phyloP scores from a whole-genome alignment of 2,329 filamentous ascomycete genomes.

The Scleromitrula shiraiana region DNA sequence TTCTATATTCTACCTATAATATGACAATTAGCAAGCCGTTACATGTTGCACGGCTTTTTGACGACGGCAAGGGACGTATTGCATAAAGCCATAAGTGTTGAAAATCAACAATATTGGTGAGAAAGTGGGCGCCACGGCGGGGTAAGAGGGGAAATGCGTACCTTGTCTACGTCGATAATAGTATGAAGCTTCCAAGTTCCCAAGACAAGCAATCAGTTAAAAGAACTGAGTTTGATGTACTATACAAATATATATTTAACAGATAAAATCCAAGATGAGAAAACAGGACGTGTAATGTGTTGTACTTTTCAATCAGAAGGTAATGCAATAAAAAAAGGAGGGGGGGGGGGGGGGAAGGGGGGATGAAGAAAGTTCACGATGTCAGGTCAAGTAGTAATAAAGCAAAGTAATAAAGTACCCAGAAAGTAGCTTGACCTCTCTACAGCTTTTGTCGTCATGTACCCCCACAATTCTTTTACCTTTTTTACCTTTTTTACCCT shows the following conservation, averaged over 20 bases:
- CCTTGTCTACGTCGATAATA: background rate
- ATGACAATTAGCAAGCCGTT: background rate
- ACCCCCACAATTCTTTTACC: background rate
- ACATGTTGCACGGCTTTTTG: background rate
- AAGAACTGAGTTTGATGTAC: too few relatives aligned
- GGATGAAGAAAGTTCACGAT: background rate
- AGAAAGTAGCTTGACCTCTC: background rate
- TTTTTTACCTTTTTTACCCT: background rate
- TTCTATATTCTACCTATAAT: background rate
- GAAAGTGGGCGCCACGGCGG: conserved; percentile 7
- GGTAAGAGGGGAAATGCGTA: conserved; percentile 7
- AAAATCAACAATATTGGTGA: background rate
- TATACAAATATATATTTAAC: too few relatives aligned
- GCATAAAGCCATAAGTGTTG: background rate
- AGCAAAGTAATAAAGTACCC: background rate
- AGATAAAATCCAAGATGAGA: too few relatives aligned
- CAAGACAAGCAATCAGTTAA: too few relatives aligned
- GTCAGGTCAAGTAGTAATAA: background rate
- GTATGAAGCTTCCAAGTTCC: background rate
- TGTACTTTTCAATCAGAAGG: background rate
- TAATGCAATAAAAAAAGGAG: too few relatives aligned
- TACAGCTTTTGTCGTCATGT: conserved; percentile 6
- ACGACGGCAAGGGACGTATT: background rate
- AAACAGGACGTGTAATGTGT: too few relatives aligned
- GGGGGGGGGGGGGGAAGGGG: too few relatives aligned